A percentile compares a stretch with the other conserved stretches of the same genome.
These are phyloP conservation scores for Moesziomyces aphidis DNA, from an alignment of 1,284 basidiomycete species.

Conservation along the genomic window DNA sequence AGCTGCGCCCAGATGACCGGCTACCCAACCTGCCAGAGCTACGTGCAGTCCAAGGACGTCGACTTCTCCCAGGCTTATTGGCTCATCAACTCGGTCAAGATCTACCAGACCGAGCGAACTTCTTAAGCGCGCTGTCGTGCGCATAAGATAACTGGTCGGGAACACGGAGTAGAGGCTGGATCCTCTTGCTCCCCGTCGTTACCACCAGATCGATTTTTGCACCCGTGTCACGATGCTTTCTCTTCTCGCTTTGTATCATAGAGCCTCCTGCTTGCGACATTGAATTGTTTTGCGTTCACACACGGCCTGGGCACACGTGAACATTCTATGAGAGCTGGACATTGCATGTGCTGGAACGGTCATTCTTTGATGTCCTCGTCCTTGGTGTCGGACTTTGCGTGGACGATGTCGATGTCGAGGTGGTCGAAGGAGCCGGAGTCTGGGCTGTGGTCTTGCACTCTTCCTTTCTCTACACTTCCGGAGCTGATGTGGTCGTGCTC, in stretches of 20 bases:
- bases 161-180: slow-evolving; percentile 11
- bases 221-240: not conserved
- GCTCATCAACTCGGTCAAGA: slow-evolving; percentile 52
- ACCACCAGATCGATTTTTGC: slow-evolving; percentile 16
- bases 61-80: slow-evolving; percentile 51
- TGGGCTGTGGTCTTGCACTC: not conserved
- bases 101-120: slow-evolving; percentile 45
- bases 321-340: not conserved
- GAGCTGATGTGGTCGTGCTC: slow-evolving; percentile 1
- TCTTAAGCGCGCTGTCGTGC: slow-evolving; percentile 1
- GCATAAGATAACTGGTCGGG: slow-evolving; percentile 12
- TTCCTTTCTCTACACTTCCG: slow-evolving; percentile 1
- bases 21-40: slow-evolving; percentile 34
- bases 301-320: not conserved
- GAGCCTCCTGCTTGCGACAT: not conserved
- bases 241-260: slow-evolving; percentile 8
- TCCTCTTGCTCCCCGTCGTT: slow-evolving; percentile 3
- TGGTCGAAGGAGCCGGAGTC: slow-evolving; percentile 12
- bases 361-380: not conserved
- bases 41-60: slow-evolving; percentile 34
- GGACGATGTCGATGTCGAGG: slow-evolving; percentile 14
- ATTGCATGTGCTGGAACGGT: not conserved
- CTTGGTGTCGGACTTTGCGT: slow-evolving; percentile 10
- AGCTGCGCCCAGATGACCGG: slow-evolving; percentile 47
- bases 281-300: not conserved